These are phyloP conservation scores for Teratosphaeria nubilosa DNA, from an alignment of 2,329 filamentous ascomycete species.

Conservation along the genomic window DNA sequence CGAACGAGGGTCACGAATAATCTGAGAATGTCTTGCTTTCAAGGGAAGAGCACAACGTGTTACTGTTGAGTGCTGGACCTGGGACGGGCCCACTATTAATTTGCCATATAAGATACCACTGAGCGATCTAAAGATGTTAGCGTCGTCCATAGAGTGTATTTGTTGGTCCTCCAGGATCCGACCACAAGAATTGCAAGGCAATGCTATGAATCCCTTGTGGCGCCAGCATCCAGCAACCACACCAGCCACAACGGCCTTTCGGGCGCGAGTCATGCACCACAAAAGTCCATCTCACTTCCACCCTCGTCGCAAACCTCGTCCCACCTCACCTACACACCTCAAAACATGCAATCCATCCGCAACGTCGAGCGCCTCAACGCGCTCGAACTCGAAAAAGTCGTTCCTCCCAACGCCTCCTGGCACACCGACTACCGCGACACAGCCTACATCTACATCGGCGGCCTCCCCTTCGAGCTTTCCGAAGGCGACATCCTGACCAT, in stretches of 20 bases:
- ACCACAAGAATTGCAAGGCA: too few species aligned
- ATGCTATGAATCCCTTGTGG: too few species aligned
- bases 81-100: too few species aligned
- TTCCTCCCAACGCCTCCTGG: constrained; percentile 81
- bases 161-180: too few species aligned
- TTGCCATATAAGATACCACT: neutral
- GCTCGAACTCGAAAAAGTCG: constrained; percentile 82
- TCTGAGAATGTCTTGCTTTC: neutral
- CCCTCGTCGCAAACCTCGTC: neutral
- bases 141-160: neutral
- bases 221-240: neutral
- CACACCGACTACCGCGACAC: constrained; percentile 96
- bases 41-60: neutral
- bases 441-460: constrained; percentile 92
- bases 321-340: neutral
- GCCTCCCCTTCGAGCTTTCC: constrained; percentile 80
- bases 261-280: neutral
- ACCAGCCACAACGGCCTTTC: neutral
- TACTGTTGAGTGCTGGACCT: neutral
- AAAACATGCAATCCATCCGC: constrained; percentile 80
- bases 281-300: neutral
- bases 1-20: neutral
- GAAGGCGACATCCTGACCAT: constrained; percentile 95
- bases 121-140: neutral
- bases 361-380: constrained; percentile 89